Conservation (phyloP, 176 grass and related monocot species). For the Bonia amplexicaulis region DNA sequence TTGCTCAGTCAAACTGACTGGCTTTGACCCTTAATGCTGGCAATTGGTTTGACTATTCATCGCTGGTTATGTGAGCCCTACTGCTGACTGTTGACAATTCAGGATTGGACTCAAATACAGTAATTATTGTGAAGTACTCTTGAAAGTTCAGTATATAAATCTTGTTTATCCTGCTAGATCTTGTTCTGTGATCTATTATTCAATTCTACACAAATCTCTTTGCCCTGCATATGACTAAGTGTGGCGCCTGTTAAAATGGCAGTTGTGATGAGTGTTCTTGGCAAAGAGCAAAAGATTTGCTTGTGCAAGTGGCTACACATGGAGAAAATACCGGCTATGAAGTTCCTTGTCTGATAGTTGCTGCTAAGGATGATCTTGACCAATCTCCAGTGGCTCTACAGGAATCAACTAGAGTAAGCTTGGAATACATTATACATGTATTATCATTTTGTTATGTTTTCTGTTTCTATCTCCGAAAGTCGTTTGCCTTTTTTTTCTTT, state of each 20-base stretch:
- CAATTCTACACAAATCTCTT: not conserved
- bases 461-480: not conserved
- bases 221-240: not conserved
- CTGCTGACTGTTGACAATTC: not conserved
- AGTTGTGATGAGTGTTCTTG: conserved; percentile 92
- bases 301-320: conserved; percentile 90
- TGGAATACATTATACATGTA: not conserved
- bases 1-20: not conserved
- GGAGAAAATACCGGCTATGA: conserved; percentile 92
- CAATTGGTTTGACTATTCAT: not conserved
- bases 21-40: not conserved
- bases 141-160: not conserved
- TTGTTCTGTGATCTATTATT: not conserved
- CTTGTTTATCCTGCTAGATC: not conserved
- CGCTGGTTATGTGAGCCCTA: not conserved
- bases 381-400: conserved; percentile 78
- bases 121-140: not conserved
- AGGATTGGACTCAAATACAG: not conserved
- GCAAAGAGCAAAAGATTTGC: conserved; percentile 83
- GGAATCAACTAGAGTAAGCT: conserved; percentile 94
- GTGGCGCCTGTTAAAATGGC: conserved; percentile 11
- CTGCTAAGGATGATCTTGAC: conserved; percentile 97
- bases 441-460: not conserved
- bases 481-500: not conserved
- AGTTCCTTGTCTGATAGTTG: conserved; percentile 93